Evolutionary conservation across 2,329 filamentous ascomycete genomes (phyloP).

Genomic region (Fusarium sp.): DNA sequence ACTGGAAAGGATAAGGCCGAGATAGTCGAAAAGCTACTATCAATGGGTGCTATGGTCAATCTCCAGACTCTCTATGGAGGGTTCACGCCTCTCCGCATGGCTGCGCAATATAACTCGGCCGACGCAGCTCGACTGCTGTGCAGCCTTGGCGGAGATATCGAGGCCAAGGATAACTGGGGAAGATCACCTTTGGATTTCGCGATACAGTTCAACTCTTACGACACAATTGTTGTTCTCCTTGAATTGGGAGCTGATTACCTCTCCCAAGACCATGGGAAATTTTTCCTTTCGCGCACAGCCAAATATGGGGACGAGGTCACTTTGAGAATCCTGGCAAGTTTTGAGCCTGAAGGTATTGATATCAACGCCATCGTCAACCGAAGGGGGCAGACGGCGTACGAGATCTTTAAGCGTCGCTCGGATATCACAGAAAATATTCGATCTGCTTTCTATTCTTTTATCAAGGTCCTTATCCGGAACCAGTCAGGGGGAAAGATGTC

Average conservation of each 20-base stretch:
- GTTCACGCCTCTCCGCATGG: neutral
- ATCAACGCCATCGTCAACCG: neutral
- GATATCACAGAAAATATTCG: neutral
- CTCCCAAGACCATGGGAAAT: too few species aligned
- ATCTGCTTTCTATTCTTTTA: neutral
- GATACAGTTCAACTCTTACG: neutral
- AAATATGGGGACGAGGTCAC: neutral
- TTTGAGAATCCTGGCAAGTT: neutral
- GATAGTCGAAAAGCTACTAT: neutral
- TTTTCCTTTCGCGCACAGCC: rapidly evolving
- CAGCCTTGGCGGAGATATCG: neutral
- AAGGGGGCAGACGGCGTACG: neutral
- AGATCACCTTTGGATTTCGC: neutral
- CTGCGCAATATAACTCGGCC: neutral
- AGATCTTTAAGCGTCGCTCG: neutral
- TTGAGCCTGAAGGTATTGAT: neutral
- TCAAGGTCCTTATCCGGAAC: neutral
- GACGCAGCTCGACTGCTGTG: neutral
- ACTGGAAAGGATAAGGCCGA: rapidly evolving
- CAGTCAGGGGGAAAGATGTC: neutral
- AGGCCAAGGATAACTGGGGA: rapidly evolving
- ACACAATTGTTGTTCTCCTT: neutral
- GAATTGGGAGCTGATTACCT: neutral
- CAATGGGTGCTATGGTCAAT: neutral
- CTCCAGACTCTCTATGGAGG: rapidly evolving